Base-by-base conservation (phyloP, 495 filamentous ascomycete genomes). In the Chaetomidium leptoderma region DNA sequence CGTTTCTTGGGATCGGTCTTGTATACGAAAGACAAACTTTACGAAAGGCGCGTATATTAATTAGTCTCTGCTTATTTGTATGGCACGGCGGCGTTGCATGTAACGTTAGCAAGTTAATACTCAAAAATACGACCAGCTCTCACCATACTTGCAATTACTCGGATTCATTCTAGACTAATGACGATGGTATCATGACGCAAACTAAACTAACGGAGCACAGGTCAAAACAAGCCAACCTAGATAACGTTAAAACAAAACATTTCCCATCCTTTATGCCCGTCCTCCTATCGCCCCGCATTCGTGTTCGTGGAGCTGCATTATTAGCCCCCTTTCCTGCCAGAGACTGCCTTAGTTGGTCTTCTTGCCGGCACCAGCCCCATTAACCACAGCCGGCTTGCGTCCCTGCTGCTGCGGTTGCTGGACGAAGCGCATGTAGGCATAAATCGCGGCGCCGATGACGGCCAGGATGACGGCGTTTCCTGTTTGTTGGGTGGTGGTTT, bases 401-500 rank as follows among this genome's bases (percentile, higher is more conserved):
- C 30, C 58, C 36, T 40, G 56, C 47, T 53, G 39, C 64, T 65
- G 66, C 17, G 59, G 62, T 57, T 67, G 67, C 44, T 49, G 52
- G 32, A 60, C 62, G 48, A 63, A 68, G 24, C 58, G 61, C 26
- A 65, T n/a, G 54, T 68, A 70, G 6, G 47, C 66, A 10, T 59
- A 72, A 13, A 30, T 59, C 2, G 51, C 69, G 10, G 66, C 66
- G 32, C 49, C 60, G 33, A 72, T 45, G 24, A 72, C n/a, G 24
- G 60, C 67, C 35, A 72, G 48, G 19, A 72, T 59, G 55, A 68
- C 64, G n/a, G 66, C 59, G 50, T 72, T 72, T 50, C 62, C 69
- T 72, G 45, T 32, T n/a, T n/a, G n/a, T n/a, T n/a, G 8, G 14
- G 9, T n/a, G 29, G 17, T 2, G 29, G 21, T 45, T 8, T 19